These are phyloP conservation scores for Groenewaldozyma sp. DNA, from an alignment of 1,139 yeast genomes.

Conservation along the genomic window DNA sequence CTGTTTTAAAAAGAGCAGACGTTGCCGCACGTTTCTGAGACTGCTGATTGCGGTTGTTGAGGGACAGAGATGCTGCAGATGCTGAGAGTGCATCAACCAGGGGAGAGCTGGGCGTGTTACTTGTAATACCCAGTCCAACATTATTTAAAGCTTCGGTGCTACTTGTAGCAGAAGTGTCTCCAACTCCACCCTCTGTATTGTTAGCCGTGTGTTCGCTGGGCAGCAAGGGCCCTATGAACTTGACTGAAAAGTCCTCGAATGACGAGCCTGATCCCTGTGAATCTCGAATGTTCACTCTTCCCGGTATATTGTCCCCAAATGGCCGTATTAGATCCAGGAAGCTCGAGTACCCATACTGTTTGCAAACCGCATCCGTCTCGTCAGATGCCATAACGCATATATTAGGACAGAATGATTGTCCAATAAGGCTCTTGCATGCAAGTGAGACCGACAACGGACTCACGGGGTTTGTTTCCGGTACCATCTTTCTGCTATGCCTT, in stretches of 20 bases:
- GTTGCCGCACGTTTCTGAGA: background rate
- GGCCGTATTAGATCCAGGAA: conserved; percentile 35
- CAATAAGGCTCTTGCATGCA: conserved; percentile 17
- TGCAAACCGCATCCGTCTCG: conserved; percentile 42
- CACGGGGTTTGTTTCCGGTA: background rate
- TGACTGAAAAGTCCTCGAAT: conserved; percentile 27
- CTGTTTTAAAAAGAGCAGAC: conserved; percentile 14
- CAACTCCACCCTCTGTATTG: background rate
- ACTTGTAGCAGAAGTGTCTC: background rate
- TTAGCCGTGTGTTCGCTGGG: background rate
- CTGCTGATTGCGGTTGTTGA: background rate
- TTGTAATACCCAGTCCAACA: too few relatives aligned
- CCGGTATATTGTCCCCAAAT: conserved; percentile 34
- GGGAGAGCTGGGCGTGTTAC: background rate
- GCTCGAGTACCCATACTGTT: conserved; percentile 31
- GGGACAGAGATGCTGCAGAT: background rate
- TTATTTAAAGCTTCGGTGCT: too few relatives aligned
- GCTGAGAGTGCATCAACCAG: background rate
- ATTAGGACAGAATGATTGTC: conserved; percentile 47
- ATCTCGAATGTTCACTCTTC: conserved; percentile 36
- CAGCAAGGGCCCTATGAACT: conserved; percentile 16
- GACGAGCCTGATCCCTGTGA: conserved; percentile 25
- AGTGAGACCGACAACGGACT: conserved; percentile 6
- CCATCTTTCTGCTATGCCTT: too few relatives aligned
- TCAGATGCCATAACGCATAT: conserved; percentile 46